phyloP scores from a whole-genome alignment of 1,284 basidiomycete species.

The Leccinum huronense region DNA sequence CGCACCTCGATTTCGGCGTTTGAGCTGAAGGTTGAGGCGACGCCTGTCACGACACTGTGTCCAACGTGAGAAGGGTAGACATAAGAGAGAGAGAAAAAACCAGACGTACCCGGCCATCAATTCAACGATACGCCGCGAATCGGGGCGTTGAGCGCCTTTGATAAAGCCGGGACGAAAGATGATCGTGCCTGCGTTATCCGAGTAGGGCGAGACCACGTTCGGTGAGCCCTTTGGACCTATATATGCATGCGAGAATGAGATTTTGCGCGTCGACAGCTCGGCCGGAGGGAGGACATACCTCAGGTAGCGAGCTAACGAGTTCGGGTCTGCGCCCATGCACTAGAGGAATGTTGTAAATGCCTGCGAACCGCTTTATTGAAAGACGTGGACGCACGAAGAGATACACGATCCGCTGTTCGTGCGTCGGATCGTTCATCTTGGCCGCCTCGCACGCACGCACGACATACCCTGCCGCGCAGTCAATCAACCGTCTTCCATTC shows the following conservation, averaged over 20 bases:
- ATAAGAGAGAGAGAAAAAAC: too few species aligned
- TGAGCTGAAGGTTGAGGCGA: conserved; percentile 40
- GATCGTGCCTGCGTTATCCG: conserved; percentile 67
- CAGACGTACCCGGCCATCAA: conserved; percentile 41
- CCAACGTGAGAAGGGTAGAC: background rate
- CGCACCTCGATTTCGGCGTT: conserved; percentile 47
- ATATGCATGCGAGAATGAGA: too few species aligned
- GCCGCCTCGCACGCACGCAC: conserved; percentile 67
- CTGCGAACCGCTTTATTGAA: background rate
- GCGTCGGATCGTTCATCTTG: conserved; percentile 43
- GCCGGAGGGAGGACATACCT: conserved; percentile 35
- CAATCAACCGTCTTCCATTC: background rate
- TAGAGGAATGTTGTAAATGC: conserved; percentile 22
- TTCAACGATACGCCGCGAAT: conserved; percentile 42
- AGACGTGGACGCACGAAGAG: conserved; percentile 48
- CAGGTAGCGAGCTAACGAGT: conserved; percentile 51
- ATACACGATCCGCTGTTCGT: conserved; percentile 63
- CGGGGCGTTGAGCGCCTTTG: conserved; percentile 41
- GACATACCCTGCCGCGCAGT: conserved; percentile 55
- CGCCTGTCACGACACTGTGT: conserved; percentile 39
- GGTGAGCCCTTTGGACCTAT: conserved; percentile 71
- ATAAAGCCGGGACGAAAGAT: conserved; percentile 64
- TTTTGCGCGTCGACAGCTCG: background rate
- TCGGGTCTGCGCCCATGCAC: conserved; percentile 48
- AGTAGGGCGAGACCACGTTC: conserved; percentile 64